Percentiles rank a stretch among this genome's conserved stretches.
Conservation (phyloP, 495 filamentous ascomycete genomes). For the Beverwykella pulmonaria region DNA sequence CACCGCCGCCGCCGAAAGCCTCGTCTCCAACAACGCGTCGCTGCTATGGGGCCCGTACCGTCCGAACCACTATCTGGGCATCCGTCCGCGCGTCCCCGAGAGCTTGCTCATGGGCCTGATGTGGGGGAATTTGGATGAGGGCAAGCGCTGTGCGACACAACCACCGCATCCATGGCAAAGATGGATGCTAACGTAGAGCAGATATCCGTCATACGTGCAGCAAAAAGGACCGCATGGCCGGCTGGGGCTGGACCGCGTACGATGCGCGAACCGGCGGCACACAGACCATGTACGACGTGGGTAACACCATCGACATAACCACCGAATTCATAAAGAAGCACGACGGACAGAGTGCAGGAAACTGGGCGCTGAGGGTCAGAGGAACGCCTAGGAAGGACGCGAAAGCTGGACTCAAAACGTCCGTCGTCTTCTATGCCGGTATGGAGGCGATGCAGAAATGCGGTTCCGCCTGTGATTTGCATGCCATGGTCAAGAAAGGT, state of each 20-base stretch:
- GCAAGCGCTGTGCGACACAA: not conserved
- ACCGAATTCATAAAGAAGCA: slow-evolving; percentile 93
- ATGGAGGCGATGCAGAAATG: slow-evolving; percentile 75
- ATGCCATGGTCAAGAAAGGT: slow-evolving; percentile 45
- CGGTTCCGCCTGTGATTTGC: slow-evolving; percentile 54
- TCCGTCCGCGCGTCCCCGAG: slow-evolving; percentile 28
- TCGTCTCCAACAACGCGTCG: slow-evolving; percentile 17
- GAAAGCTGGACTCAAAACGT: slow-evolving; percentile 64
- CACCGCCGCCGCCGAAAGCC: not conserved
- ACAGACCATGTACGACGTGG: slow-evolving; percentile 83
- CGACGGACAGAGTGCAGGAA: slow-evolving; percentile 82
- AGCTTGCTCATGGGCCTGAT: slow-evolving; percentile 29
- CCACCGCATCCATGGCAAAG: too few species aligned
- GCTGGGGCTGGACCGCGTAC: slow-evolving; percentile 97
- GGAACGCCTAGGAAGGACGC: slow-evolving; percentile 73
- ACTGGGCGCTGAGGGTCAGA: slow-evolving; percentile 86
- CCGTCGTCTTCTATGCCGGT: slow-evolving; percentile 76
- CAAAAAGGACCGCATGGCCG: slow-evolving; percentile 82
- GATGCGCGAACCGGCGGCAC: slow-evolving; percentile 82
- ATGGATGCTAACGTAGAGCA: slow-evolving; percentile 43
- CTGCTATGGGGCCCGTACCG: slow-evolving; percentile 33
- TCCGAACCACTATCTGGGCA: slow-evolving; percentile 23
- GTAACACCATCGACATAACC: slow-evolving; percentile 82
- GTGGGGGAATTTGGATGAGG: slow-evolving; percentile 23
- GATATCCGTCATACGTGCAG: slow-evolving; percentile 93